phyloP scores from a whole-genome alignment of 768 basidiomycete genomes.

The Russula sp. region DNA sequence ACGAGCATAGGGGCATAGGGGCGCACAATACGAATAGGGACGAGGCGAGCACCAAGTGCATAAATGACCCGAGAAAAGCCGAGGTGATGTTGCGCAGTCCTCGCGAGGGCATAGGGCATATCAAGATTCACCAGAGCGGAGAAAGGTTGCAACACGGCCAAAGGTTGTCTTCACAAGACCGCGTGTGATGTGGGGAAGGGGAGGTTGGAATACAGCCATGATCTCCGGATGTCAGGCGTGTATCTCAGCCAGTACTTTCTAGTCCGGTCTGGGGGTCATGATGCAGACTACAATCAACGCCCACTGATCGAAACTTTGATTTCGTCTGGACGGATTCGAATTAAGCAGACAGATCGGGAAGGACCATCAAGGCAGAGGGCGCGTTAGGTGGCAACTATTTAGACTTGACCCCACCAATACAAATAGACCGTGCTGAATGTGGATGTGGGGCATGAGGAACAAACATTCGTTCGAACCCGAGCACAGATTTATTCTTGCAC shows the following conservation, averaged over 20 bases:
- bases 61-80: neutral
- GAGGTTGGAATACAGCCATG: neutral
- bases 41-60: slow-evolving; percentile 1
- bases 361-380: neutral
- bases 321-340: neutral
- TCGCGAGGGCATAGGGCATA: slow-evolving; percentile 11
- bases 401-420: no score
- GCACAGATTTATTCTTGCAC: no score
- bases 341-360: neutral
- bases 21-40: slow-evolving; percentile 2
- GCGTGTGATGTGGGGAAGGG: neutral
- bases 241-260: neutral
- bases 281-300: neutral
- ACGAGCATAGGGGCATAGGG: neutral
- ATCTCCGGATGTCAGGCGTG: neutral
- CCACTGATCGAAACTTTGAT: neutral
- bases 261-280: neutral
- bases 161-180: neutral
- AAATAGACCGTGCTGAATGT: no score
- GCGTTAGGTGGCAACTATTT: no score
- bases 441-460: no score
- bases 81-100: neutral
- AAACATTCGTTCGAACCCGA: neutral
- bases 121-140: neutral
- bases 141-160: neutral